Percentiles rank a stretch among this genome's conserved stretches.
Evolutionary conservation across 1,284 basidiomycete genomes (phyloP).

Genomic region (Trichosporon sp.): DNA sequence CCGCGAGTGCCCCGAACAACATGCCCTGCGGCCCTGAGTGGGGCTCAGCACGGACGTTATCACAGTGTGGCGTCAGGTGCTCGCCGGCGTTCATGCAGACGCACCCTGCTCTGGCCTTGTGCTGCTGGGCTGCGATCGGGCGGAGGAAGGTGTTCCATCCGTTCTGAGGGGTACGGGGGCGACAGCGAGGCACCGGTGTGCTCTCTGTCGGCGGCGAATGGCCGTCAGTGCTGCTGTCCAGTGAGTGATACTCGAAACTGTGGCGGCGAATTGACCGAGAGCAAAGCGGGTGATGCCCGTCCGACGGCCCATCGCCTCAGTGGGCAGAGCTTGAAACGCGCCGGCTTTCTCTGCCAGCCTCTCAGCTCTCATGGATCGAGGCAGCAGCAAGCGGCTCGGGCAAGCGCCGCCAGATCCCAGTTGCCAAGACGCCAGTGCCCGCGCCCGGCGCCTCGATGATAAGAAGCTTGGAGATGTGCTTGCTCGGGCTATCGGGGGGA

Average conservation of each 20-base stretch:
- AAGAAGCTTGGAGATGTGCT: too few species aligned
- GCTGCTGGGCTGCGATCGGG: too few species aligned
- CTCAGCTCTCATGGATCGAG: too few species aligned
- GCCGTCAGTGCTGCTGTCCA: too few species aligned
- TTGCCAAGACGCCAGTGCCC: neutral
- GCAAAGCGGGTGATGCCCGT: neutral
- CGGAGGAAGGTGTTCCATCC: too few species aligned
- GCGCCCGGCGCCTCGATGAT: neutral
- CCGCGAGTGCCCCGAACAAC: neutral
- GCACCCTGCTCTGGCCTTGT: too few species aligned
- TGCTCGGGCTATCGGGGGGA: neutral
- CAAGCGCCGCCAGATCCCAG: neutral
- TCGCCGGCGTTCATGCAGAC: neutral
- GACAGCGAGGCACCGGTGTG: too few species aligned
- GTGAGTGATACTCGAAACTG: neutral
- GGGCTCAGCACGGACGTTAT: neutral
- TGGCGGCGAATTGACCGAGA: neutral
- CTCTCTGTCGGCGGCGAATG: too few species aligned
- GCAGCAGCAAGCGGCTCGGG: too few species aligned
- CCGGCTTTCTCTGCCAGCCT: too few species aligned
- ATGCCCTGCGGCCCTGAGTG: neutral
- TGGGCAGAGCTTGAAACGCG: too few species aligned
- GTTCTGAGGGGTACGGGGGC: too few species aligned
- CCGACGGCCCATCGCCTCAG: neutral
- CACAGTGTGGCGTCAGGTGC: neutral